Evolutionary conservation across 768 basidiomycete genomes (phyloP).

Genomic region (Kwoniella pini): DNA sequence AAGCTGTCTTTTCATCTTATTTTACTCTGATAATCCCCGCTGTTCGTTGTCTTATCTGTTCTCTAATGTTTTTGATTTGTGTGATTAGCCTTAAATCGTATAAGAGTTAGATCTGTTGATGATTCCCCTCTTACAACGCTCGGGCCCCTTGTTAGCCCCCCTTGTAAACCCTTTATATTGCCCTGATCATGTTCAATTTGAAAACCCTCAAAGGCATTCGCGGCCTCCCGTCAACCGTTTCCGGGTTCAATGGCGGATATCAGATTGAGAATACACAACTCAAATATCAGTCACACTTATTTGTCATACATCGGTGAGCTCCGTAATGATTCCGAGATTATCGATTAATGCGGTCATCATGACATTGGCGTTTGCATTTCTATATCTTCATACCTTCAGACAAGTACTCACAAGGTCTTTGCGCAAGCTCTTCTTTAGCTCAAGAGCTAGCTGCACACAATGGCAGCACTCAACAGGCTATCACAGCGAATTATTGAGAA

Average conservation of each 20-base stretch:
- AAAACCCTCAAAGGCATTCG: too few relatives aligned
- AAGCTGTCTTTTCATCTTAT: background rate
- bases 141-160: slow-evolving; percentile 1
- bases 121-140: background rate
- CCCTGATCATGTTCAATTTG: too few relatives aligned
- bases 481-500: slow-evolving; percentile 53
- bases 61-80: background rate
- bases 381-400: too few relatives aligned
- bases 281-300: slow-evolving; percentile 1
- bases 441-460: slow-evolving; percentile 7
- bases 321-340: background rate
- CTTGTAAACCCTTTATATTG: too few relatives aligned
- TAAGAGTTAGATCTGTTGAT: too few relatives aligned
- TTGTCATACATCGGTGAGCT: background rate
- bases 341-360: too few relatives aligned
- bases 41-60: background rate
- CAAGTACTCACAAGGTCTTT: too few relatives aligned
- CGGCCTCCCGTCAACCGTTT: background rate
- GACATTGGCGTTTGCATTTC: too few relatives aligned
- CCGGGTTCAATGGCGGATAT: background rate
- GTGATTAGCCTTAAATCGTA: too few relatives aligned
- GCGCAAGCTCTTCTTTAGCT: too few relatives aligned
- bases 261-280: background rate
- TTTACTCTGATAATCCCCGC: background rate
- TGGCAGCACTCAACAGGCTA: slow-evolving; percentile 50